Evolutionary conservation across 1,139 yeast genomes (phyloP).

Genomic region (Protomyces lactucae-debilis): DNA sequence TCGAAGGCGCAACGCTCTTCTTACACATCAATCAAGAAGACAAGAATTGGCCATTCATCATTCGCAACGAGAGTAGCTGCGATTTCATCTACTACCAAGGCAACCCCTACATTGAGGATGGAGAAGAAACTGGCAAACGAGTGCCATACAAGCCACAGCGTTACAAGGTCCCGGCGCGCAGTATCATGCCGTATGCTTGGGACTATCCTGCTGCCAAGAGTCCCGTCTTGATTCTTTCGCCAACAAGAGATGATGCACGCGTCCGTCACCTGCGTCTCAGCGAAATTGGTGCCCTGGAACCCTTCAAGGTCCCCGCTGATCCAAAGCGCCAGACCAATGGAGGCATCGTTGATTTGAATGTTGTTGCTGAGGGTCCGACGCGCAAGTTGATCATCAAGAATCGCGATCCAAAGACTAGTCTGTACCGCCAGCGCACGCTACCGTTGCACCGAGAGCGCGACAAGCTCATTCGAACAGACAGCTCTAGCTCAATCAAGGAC

Average conservation of each 20-base stretch:
- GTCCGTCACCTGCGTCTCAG: slow-evolving; percentile 79
- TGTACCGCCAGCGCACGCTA: slow-evolving; percentile 29
- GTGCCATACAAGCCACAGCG: slow-evolving; percentile 50
- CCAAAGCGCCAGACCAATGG: slow-evolving; percentile 39
- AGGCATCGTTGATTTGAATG: slow-evolving; percentile 67
- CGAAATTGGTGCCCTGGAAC: slow-evolving; percentile 85
- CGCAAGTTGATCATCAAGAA: slow-evolving; percentile 80
- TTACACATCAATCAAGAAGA: slow-evolving; percentile 68
- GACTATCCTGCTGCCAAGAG: slow-evolving; percentile 89
- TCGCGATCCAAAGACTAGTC: slow-evolving; percentile 53
- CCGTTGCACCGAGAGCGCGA: background rate
- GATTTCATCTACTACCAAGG: slow-evolving; percentile 83
- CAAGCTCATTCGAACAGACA: slow-evolving; percentile 12
- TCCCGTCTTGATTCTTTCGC: slow-evolving; percentile 72
- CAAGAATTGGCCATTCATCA: slow-evolving; percentile 85
- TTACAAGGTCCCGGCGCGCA: slow-evolving; percentile 76
- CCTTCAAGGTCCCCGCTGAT: slow-evolving; percentile 56
- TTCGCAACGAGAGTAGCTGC: slow-evolving; percentile 77
- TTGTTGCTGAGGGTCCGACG: slow-evolving; percentile 93
- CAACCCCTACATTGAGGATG: slow-evolving; percentile 32
- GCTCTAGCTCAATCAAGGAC: slow-evolving; percentile 37
- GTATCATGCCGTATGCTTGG: slow-evolving; percentile 98
- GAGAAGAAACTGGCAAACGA: slow-evolving; percentile 39
- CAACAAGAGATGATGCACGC: slow-evolving; percentile 47
- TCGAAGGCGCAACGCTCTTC: slow-evolving; percentile 78